These are phyloP conservation scores for Leptosphaerulina australis DNA, from an alignment of 2,329 filamentous ascomycete species.

Conservation along the genomic window DNA sequence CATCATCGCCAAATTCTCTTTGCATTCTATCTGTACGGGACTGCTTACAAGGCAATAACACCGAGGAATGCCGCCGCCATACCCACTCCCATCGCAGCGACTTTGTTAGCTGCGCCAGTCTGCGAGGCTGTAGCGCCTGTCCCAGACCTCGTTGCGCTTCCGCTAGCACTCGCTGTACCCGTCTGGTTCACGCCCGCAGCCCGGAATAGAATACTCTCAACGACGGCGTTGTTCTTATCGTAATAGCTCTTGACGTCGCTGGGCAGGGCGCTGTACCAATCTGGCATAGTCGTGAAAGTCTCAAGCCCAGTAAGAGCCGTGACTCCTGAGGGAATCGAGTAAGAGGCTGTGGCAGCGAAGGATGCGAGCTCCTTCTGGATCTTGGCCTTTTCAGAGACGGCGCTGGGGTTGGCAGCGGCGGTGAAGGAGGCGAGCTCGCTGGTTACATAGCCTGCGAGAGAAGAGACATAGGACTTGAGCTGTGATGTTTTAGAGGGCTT, in stretches of 20 bases:
- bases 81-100: constrained; percentile 23
- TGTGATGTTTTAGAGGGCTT: constrained; percentile 9
- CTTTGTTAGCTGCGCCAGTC: constrained; percentile 17
- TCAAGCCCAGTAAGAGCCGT: constrained; percentile 21
- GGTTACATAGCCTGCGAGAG: constrained; percentile 20
- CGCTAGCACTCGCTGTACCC: constrained; percentile 8
- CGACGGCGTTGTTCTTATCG: constrained; percentile 25
- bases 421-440: constrained; percentile 23
- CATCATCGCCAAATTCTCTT: too few species aligned
- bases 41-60: constrained; percentile 29
- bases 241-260: constrained; percentile 34
- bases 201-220: constrained; percentile 26
- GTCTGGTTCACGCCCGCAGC: constrained; percentile 21
- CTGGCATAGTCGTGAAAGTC: constrained; percentile 26
- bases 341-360: constrained; percentile 30
- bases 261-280: constrained; percentile 34
- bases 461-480: constrained; percentile 24
- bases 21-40: too few species aligned
- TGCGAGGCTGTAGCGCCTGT: constrained; percentile 3
- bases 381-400: constrained; percentile 21
- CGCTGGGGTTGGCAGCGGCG: constrained; percentile 14
- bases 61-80: constrained; percentile 30
- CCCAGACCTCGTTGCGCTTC: constrained; percentile 12
- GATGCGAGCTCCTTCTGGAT: constrained; percentile 27
- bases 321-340: constrained; percentile 25